phyloP scores from a whole-genome alignment of 352 stramenopile genomes.

The Thraustochytrium striatum region DNA sequence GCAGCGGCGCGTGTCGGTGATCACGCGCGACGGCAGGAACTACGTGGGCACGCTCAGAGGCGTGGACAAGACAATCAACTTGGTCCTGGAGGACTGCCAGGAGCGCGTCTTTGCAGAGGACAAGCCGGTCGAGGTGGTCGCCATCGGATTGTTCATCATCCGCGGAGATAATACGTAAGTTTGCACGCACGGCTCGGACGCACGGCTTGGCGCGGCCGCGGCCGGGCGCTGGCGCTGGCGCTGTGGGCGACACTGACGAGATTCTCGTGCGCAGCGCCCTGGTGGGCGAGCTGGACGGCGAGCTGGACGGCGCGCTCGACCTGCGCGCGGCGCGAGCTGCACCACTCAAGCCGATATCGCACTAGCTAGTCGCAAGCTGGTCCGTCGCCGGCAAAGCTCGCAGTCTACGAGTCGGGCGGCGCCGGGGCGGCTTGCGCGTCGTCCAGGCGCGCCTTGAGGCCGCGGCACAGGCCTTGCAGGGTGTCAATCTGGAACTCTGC shows the following conservation, averaged over 20 bases:
- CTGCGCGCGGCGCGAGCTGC: constrained; percentile 74
- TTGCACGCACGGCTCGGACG: constrained; percentile 35
- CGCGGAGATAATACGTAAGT: constrained; percentile 90
- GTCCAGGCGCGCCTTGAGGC: constrained; percentile 35
- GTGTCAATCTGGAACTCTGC: constrained; percentile 29
- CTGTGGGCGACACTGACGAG: neutral
- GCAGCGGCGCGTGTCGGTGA: constrained; percentile 68
- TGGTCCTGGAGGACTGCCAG: constrained; percentile 84
- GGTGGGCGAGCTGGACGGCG: constrained; percentile 74
- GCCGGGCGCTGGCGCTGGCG: neutral
- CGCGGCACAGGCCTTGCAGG: constrained; percentile 1
- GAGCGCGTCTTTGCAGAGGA: constrained; percentile 85
- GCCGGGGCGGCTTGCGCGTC: too few relatives aligned
- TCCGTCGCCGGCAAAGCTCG: too few relatives aligned
- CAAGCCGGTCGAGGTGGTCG: constrained; percentile 76
- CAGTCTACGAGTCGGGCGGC: too few relatives aligned
- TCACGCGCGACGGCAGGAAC: constrained; percentile 87
- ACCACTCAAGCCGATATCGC: constrained; percentile 80
- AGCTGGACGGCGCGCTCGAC: constrained; percentile 80
- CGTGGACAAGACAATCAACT: constrained; percentile 86
- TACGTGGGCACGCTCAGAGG: constrained; percentile 84
- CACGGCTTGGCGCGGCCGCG: neutral
- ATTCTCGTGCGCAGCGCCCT: constrained; percentile 61
- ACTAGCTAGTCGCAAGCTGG: constrained; percentile 65
- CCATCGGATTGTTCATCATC: constrained; percentile 83